Evolutionary conservation across 768 basidiomycete genomes (phyloP).

Genomic region (Royoungia palumana): DNA sequence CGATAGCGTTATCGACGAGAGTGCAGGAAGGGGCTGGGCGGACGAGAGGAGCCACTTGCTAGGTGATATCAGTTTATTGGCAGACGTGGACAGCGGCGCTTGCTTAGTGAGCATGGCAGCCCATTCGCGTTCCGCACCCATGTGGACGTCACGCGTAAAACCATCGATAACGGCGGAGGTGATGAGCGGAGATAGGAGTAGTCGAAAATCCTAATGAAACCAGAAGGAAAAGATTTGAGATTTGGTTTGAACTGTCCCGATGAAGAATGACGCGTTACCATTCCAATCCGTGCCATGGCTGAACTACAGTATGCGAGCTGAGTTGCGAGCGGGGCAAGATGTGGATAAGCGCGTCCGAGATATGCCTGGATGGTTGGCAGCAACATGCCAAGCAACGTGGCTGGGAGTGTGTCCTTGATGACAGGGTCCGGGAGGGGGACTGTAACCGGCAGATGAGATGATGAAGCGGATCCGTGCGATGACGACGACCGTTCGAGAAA

Average conservation of each 20-base stretch:
- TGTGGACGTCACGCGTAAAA: conserved; percentile 44
- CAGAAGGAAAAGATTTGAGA: no score
- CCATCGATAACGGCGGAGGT: conserved; percentile 57
- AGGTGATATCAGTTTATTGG: conserved; percentile 30
- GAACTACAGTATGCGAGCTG: conserved; percentile 92
- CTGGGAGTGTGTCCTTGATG: conserved; percentile 29
- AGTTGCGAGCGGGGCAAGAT: conserved; percentile 80
- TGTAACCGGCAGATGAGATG: conserved; percentile 18
- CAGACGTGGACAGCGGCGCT: not conserved
- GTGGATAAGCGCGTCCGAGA: conserved; percentile 59
- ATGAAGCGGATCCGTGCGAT: conserved; percentile 21
- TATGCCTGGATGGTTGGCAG: conserved; percentile 61
- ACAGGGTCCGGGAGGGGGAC: conserved; percentile 25
- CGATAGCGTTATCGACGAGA: conserved; percentile 19
- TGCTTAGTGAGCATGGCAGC: conserved; percentile 24
- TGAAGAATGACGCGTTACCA: conserved; percentile 39
- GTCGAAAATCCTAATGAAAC: conserved; percentile 56
- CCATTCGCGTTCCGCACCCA: conserved; percentile 37
- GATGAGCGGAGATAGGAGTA: conserved; percentile 63
- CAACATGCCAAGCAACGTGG: conserved; percentile 45
- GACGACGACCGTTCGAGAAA: conserved; percentile 69
- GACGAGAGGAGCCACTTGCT: conserved; percentile 52
- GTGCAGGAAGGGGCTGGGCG: conserved; percentile 30
- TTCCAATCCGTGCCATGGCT: conserved; percentile 87
- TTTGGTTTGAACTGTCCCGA: not conserved